A percentile compares a stretch with the other conserved stretches of the same genome.
These are phyloP conservation scores for Raphanus sativus DNA, from an alignment of 345 rosid species.

Conservation along the genomic window DNA sequence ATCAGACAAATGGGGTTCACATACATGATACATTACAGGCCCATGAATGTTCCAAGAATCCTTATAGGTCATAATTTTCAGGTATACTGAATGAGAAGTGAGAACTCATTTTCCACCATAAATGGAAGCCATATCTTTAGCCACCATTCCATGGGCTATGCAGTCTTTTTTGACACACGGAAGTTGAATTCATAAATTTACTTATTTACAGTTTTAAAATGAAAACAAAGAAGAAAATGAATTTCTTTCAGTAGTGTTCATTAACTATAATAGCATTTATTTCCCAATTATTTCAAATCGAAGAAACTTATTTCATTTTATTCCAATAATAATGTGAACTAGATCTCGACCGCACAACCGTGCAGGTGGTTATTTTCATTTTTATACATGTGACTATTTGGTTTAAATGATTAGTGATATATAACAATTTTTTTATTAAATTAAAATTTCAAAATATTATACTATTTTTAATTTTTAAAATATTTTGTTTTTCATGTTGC, in stretches of 20 bases:
- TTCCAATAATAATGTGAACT: slow-evolving; percentile 2
- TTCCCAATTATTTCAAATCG: not conserved
- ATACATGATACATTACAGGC: not conserved
- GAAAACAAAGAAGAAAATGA: not conserved
- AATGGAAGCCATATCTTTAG: not conserved
- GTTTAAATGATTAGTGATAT: too few relatives aligned
- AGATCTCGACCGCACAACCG: too few relatives aligned
- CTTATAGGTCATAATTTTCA: not conserved
- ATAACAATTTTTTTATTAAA: too few relatives aligned
- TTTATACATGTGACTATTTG: too few relatives aligned
- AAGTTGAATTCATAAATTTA: not conserved
- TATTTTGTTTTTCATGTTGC: too few relatives aligned
- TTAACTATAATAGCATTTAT: not conserved
- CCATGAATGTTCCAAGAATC: not conserved
- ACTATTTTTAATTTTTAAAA: too few relatives aligned
- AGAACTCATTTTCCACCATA: slow-evolving; percentile 4
- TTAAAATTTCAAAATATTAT: too few relatives aligned
- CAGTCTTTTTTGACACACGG: not conserved
- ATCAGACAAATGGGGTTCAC: not conserved
- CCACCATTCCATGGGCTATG: not conserved
- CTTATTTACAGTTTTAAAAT: not conserved
- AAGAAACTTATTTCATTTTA: slow-evolving; percentile 15
- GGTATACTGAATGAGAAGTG: not conserved
- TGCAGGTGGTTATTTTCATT: too few relatives aligned
- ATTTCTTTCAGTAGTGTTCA: not conserved